Conservation (phyloP, 345 rosid genomes). For the Eutrema yunnanense region DNA sequence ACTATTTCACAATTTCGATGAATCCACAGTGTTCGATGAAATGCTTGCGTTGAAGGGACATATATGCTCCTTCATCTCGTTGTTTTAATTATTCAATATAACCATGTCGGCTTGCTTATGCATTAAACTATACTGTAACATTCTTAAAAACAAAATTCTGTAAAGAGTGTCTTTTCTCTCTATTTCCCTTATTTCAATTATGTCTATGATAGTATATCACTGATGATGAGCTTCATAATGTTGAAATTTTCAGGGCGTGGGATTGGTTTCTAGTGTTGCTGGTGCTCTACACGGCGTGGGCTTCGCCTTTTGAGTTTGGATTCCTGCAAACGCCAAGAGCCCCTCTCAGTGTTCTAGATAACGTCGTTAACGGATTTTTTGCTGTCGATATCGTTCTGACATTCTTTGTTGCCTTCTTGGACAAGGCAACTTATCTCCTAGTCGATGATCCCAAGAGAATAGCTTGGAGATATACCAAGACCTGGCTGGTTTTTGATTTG, state of each 20-base stretch:
- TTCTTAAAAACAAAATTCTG: not conserved
- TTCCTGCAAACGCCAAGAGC: conserved; percentile 41
- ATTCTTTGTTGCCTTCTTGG: conserved; percentile 86
- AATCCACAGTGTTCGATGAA: conserved; percentile 17
- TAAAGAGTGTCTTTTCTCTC: not conserved
- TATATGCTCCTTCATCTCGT: not conserved
- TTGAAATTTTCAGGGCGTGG: conserved; percentile 48
- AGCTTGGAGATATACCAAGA: conserved; percentile 37
- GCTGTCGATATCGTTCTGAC: conserved; percentile 67
- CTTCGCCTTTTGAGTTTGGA: conserved; percentile 84
- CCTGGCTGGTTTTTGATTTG: conserved; percentile 63
- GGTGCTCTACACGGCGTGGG: conserved; percentile 89
- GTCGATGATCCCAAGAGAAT: conserved; percentile 53
- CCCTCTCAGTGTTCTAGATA: conserved; percentile 46
- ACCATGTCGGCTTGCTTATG: not conserved
- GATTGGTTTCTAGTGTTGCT: conserved; percentile 58
- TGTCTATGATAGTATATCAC: not conserved
- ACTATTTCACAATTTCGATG: not conserved
- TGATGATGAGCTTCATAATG: not conserved
- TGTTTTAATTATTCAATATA: not conserved
- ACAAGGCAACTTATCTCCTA: conserved; percentile 56
- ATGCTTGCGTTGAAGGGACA: not conserved
- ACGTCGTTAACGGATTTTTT: conserved; percentile 58
- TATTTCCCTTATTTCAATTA: not conserved
- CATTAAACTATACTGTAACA: not conserved